Percentiles rank a stretch among this genome's conserved stretches.
These are phyloP conservation scores for Microdochium trichocladiopsis DNA, from an alignment of 2,329 filamentous ascomycete species.

Conservation along the genomic window DNA sequence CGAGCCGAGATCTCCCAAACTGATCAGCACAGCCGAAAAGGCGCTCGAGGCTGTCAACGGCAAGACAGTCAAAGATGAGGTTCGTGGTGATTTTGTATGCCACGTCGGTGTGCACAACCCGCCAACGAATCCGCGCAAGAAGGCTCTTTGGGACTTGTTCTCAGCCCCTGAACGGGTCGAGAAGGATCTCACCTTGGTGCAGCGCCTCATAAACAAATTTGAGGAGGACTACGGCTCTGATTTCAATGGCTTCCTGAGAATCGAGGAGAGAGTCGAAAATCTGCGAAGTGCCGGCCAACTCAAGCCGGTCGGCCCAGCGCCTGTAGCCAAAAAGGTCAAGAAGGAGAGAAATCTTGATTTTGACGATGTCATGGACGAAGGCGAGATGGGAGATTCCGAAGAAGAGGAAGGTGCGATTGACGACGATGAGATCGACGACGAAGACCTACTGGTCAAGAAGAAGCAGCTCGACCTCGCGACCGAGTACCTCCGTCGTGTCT, in stretches of 20 bases:
- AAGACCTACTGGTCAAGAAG: slow-evolving; percentile 85
- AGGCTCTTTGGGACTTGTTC: slow-evolving; percentile 94
- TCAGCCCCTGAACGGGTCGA: slow-evolving; percentile 90
- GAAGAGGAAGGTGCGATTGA: slow-evolving; percentile 67
- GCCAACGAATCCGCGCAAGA: slow-evolving; percentile 78
- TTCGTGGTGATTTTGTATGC: slow-evolving; percentile 91
- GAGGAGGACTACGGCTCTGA: slow-evolving; percentile 76
- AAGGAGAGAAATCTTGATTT: slow-evolving; percentile 53
- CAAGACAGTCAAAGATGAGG: slow-evolving; percentile 93
- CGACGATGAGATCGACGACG: slow-evolving; percentile 75
- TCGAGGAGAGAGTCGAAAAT: slow-evolving; percentile 82
- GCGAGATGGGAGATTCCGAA: slow-evolving; percentile 68
- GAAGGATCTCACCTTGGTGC: slow-evolving; percentile 78
- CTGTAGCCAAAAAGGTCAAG: slow-evolving; percentile 50
- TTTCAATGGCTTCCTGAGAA: slow-evolving; percentile 69
- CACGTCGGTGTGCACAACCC: slow-evolving; percentile 95
- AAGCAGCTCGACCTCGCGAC: slow-evolving; percentile 94
- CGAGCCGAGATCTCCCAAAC: slow-evolving; percentile 41
- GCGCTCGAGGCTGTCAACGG: slow-evolving; percentile 93
- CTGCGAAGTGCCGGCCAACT: slow-evolving; percentile 70
- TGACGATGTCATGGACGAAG: slow-evolving; percentile 55
- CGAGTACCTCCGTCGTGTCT: slow-evolving; percentile 92
- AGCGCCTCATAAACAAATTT: slow-evolving; percentile 74
- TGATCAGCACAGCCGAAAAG: slow-evolving; percentile 65
- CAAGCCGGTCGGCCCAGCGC: slow-evolving; percentile 53